These are phyloP conservation scores for Micromonas pusilla DNA, from an alignment of 139 green algal species.

Conservation along the genomic window DNA sequence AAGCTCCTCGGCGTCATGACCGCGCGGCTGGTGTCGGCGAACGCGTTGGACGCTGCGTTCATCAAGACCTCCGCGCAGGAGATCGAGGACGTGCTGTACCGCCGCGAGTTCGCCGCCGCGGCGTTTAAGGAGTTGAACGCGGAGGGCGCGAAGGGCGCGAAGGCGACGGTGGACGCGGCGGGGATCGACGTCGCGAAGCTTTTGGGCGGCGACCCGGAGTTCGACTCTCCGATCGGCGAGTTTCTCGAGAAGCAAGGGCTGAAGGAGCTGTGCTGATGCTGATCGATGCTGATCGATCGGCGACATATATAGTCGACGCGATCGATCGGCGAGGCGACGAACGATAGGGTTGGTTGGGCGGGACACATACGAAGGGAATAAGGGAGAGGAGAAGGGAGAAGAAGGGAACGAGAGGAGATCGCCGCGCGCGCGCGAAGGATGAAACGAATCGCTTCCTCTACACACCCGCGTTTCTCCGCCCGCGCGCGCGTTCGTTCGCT, in stretches of 20 bases:
- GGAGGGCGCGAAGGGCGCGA: neutral
- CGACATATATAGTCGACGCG: too few relatives aligned
- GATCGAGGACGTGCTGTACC: neutral
- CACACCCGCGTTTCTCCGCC: too few relatives aligned
- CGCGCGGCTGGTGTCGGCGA: conserved; percentile 25
- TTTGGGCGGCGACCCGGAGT: neutral
- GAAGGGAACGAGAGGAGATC: too few relatives aligned
- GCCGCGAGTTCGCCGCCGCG: neutral
- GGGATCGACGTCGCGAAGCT: neutral
- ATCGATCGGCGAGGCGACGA: too few relatives aligned
- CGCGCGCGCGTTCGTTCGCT: too few relatives aligned
- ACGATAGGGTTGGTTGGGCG: too few relatives aligned
- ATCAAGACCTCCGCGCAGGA: neutral
- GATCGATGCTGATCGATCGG: too few relatives aligned
- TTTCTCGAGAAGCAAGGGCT: neutral
- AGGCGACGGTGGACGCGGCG: too few relatives aligned
- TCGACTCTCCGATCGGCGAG: neutral
- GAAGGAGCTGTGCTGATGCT: neutral
- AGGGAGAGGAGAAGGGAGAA: too few relatives aligned
- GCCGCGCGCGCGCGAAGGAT: too few relatives aligned
- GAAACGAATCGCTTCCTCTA: too few relatives aligned
- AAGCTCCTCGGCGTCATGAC: conserved; percentile 11
- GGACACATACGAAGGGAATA: too few relatives aligned
- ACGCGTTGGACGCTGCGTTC: neutral
- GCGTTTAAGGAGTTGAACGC: neutral